Base-by-base conservation (phyloP, 148 eudicot species). In the Vaccinium myrtillus region DNA sequence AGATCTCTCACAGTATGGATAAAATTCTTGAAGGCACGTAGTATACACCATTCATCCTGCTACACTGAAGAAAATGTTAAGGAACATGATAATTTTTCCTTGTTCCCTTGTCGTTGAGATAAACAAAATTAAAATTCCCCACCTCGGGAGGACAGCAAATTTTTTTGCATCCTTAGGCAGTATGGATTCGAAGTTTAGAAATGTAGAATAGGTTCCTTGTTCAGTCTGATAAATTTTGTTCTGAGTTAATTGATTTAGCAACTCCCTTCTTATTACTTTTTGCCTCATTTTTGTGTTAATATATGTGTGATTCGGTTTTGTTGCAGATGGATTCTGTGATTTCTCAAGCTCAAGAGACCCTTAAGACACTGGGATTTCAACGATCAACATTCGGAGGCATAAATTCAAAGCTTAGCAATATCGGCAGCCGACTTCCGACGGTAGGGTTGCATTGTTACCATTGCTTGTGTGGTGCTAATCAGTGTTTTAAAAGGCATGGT, bases 271-370 rank as follows among this genome's bases (percentile, higher is more conserved):
- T 18, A 8, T 77, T 9, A 6, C 39, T 56, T 1, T 19, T 75
- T 27, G 32, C 5, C n/a, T 55, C 30, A 56, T 2, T 25, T 43
- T 81, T 55, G 84, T 49, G 55, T 53, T 23, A 56, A 36, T 54
- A 10, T 19, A 1, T 73, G 7, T n/a, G 2, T 54, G 18, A 36
- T 83, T 50, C 55, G 48, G 54, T 73, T 19, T 85, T 83, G 19
- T 80, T 73, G 81, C 88, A 91, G 93, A 84, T 90, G 90, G 93
- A 91, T 84, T 81, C 87, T 43, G 93, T 91, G 79, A 91, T 91
- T 74, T 91, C 92, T 65, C 93, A 91, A 85, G 93, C 91, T 46
- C 93, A 90, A 80, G 93, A 91, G 86, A 90, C 93, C 82, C 79
- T 91, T 6, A 88, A 81, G 81, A 83, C 93, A 78, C 90, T 91